phyloP scores from a whole-genome alignment of 2,329 filamentous ascomycete genomes.

The Penicillium sp. region DNA sequence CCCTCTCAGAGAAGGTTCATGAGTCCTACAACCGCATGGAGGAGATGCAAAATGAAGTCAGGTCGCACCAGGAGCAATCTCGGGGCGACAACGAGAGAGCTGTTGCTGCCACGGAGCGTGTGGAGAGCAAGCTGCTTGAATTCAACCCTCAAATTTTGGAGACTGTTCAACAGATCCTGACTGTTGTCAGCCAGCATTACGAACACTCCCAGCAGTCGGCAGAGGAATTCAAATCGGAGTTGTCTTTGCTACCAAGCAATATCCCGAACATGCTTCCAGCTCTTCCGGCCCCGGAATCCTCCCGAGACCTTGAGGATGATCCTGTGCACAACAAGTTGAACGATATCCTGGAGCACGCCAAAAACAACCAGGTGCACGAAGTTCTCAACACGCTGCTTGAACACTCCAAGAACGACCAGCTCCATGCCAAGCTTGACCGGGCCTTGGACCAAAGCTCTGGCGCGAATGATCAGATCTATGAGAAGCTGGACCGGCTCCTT shows the following conservation, averaged over 20 bases:
- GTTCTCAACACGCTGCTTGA: conserved; percentile 49
- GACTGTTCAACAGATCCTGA: conserved; percentile 76
- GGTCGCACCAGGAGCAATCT: conserved; percentile 75
- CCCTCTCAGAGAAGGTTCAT: conserved; percentile 76
- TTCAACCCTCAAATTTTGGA: conserved; percentile 85
- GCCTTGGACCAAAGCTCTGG: conserved; percentile 35
- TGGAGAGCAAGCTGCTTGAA: conserved; percentile 75
- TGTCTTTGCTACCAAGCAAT: conserved; percentile 46
- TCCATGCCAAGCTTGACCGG: conserved; percentile 56
- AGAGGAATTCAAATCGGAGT: conserved; percentile 56
- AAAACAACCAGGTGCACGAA: conserved; percentile 54
- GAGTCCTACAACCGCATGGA: conserved; percentile 71
- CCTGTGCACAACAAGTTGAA: conserved; percentile 58
- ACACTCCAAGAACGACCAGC: conserved; percentile 47
- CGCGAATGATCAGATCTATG: conserved; percentile 46
- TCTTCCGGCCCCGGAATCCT: conserved; percentile 38
- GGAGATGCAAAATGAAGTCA: conserved; percentile 64
- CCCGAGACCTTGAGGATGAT: conserved; percentile 53
- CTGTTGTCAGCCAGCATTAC: conserved; percentile 77
- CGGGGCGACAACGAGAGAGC: conserved; percentile 74
- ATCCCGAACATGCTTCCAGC: conserved; percentile 56
- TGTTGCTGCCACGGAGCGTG: conserved; percentile 63
- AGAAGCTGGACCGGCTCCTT: conserved; percentile 52
- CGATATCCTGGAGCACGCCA: conserved; percentile 36
- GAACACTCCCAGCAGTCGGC: conserved; percentile 72